These are phyloP conservation scores for Penicillium decumbens DNA, from an alignment of 2,329 filamentous ascomycete species.

Conservation along the genomic window DNA sequence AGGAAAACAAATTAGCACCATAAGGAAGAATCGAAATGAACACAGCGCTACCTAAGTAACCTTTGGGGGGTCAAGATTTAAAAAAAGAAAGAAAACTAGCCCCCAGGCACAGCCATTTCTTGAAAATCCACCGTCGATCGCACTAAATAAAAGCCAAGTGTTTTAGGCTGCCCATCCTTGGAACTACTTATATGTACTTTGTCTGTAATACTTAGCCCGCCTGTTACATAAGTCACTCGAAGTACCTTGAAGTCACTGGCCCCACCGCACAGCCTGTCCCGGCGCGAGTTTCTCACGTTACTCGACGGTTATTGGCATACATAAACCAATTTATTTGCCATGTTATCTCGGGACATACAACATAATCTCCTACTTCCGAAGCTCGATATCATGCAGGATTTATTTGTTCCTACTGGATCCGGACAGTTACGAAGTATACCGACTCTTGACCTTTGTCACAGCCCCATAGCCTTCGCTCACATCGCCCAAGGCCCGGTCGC, in stretches of 20 bases:
- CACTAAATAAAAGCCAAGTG: constrained; percentile 16
- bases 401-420: too few relatives aligned
- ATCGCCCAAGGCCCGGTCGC: neutral
- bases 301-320: neutral
- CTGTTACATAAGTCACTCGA: neutral
- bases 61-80: neutral
- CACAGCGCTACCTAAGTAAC: neutral
- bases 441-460: neutral
- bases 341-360: too few relatives aligned
- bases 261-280: neutral
- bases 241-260: neutral
- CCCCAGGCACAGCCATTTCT: neutral
- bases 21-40: neutral
- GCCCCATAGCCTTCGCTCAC: neutral
- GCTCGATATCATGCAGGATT: too few relatives aligned
- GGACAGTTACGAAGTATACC: neutral
- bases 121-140: constrained; percentile 1
- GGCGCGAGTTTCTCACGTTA: neutral
- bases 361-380: too few relatives aligned
- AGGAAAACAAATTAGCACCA: neutral
- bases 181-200: constrained; percentile 6
- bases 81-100: neutral
- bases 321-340: neutral
- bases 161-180: constrained; percentile 15
- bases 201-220: neutral